Percentiles rank a stretch among this genome's conserved stretches.
Conservation (phyloP, 176 grass and related monocot species). For the Phoenix dactylifera region DNA sequence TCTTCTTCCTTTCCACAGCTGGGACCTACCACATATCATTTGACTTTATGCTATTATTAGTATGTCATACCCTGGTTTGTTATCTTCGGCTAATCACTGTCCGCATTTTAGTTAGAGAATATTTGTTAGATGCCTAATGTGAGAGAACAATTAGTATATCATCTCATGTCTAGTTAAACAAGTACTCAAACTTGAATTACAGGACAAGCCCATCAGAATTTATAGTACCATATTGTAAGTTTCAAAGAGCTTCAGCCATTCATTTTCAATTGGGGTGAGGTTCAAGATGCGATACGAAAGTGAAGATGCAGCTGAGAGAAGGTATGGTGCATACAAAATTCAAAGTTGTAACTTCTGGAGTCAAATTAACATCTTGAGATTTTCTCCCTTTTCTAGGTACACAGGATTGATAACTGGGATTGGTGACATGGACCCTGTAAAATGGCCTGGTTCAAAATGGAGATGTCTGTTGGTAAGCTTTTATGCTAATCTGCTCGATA, state of each 20-base stretch:
- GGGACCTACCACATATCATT: no score
- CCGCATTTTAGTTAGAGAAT: background rate
- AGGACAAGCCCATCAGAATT: conserved; percentile 76
- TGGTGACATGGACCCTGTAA: conserved; percentile 56
- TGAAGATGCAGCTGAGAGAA: conserved; percentile 76
- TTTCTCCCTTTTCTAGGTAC: conserved; percentile 40
- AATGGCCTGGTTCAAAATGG: conserved; percentile 96
- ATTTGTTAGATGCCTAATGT: background rate
- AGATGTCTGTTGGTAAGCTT: conserved; percentile 71
- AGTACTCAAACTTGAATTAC: background rate
- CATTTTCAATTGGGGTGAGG: conserved; percentile 60
- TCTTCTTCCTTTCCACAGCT: no score
- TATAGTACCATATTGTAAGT: conserved; percentile 68
- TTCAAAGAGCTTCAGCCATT: conserved; percentile 46
- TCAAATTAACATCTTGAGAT: background rate
- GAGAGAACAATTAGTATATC: background rate
- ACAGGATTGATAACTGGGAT: conserved; percentile 75
- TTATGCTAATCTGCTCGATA: conserved; percentile 13
- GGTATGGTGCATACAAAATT: conserved; percentile 25
- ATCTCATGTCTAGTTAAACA: background rate
- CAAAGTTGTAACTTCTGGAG: background rate
- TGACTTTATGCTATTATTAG: no score
- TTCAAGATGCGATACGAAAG: conserved; percentile 64
- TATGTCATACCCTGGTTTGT: no score
- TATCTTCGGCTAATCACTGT: no score